Evolutionary conservation across 1,284 basidiomycete species (phyloP), one percentile per base, ranked within the genome.

Genomic region (Microbotryum saponariae): DNA sequence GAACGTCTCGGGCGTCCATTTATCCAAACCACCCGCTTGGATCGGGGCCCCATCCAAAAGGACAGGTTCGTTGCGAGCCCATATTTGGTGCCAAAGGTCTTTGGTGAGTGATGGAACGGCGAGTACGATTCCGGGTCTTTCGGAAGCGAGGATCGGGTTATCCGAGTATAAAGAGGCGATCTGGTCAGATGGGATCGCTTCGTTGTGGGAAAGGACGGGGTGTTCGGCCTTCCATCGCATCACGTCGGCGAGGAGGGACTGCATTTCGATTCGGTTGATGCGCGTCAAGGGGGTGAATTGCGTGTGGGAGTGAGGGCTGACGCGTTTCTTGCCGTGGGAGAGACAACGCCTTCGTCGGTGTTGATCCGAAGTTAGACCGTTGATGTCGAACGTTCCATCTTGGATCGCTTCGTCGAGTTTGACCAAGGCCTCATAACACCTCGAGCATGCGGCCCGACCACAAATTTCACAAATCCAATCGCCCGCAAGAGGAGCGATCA

Each of bases 381-480:
- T 49, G 46, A 65, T 16, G 16, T 29, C 20, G 14, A 42, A 16
- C 37, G 37, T 42, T 42, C 14, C 37, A 42, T 42, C 37, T 42
- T 42, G 37, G 14, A 42, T 42, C 37, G 37, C 37, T 42, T 42
- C 37, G 18, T 42, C 77, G 61, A 96, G 82, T 10, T 37, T 29
- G n/a, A 58, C 52, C 23, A 53, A 25, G 66, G 83, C 84, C 27
- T 81, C 78, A 72, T 84, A 89, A 74, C 93, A 97, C 60, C 88
- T 85, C 0, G 83, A 79, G 73, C 92, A 97, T 21, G 87, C 85
- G 75, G 94, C 91, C 20, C 90, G 84, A 2, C 92, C 92, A 74
- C 92, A 97, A 21, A 82, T 75, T 20, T 84, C 81, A 75, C 92
- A 97, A 81, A 93, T 88, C 83, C 86, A 96, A 61, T 84, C 88